Conservation (phyloP, 352 stramenopile genomes). For the Phytophthora pseudosyringae region DNA sequence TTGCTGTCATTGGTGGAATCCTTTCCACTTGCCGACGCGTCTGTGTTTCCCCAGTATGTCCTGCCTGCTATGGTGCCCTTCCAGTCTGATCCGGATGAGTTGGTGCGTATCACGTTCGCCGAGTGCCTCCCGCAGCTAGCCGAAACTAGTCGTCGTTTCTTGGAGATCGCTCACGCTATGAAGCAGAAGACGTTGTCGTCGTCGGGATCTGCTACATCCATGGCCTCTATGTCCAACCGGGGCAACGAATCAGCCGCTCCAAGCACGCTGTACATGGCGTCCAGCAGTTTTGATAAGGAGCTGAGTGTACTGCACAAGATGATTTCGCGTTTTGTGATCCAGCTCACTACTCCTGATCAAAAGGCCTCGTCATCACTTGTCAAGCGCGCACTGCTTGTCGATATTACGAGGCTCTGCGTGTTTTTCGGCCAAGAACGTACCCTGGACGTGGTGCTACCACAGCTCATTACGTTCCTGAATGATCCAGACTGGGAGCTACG, state of each 20-base stretch:
- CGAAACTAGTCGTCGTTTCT: conserved; percentile 92
- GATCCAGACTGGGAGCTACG: conserved; percentile 94
- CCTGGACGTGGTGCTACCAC: conserved; percentile 95
- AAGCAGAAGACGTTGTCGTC: conserved; percentile 73
- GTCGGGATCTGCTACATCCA: conserved; percentile 41
- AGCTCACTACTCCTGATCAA: conserved; percentile 91
- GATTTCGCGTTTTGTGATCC: conserved; percentile 94
- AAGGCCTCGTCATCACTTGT: conserved; percentile 92
- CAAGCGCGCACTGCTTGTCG: conserved; percentile 94
- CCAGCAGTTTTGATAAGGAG: conserved; percentile 93
- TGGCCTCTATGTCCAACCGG: conserved; percentile 47
- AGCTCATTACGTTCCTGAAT: conserved; percentile 98
- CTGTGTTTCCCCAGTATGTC: conserved; percentile 98
- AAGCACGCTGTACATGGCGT: conserved; percentile 61
- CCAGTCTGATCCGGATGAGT: conserved; percentile 90
- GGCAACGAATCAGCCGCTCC: conserved; percentile 38
- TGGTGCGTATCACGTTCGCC: conserved; percentile 96
- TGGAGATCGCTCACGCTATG: conserved; percentile 93
- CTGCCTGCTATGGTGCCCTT: conserved; percentile 92
- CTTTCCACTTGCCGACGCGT: conserved; percentile 95
- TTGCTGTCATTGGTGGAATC: conserved; percentile 91
- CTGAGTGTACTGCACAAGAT: conserved; percentile 93
- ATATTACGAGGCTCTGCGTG: conserved; percentile 96
- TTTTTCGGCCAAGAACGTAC: conserved; percentile 97
- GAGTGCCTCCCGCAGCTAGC: conserved; percentile 93